Evolutionary conservation across 768 basidiomycete species (phyloP).

Genomic region (Suillus lakei): DNA sequence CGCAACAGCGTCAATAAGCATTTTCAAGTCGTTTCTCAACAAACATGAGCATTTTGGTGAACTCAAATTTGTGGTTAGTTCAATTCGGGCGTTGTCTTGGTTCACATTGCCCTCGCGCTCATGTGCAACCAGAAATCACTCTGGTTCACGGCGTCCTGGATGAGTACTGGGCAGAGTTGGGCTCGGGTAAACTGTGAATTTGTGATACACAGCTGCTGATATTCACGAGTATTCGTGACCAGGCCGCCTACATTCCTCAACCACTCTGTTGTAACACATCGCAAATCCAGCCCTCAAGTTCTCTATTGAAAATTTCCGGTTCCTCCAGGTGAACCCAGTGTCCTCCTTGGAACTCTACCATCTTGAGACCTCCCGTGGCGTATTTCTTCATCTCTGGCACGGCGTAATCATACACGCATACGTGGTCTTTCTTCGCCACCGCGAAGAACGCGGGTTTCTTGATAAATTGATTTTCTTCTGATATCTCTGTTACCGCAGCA

Average conservation of each 20-base stretch:
- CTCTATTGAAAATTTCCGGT: constrained; percentile 38
- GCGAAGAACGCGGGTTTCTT: constrained; percentile 44
- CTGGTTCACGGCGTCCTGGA: not conserved
- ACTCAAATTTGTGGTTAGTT: too few species aligned
- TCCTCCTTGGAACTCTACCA: constrained; percentile 39
- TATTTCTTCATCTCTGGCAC: constrained; percentile 29
- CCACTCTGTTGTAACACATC: constrained; percentile 17
- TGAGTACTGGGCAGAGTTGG: not conserved
- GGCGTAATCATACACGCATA: constrained; percentile 33
- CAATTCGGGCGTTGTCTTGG: not conserved
- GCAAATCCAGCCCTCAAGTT: constrained; percentile 39
- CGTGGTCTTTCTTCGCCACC: constrained; percentile 38
- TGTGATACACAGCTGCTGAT: not conserved
- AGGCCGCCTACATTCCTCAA: not conserved
- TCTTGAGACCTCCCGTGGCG: constrained; percentile 31
- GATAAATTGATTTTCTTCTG: constrained; percentile 32
- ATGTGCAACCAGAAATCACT: not conserved
- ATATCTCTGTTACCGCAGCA: constrained; percentile 18
- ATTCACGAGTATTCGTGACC: not conserved
- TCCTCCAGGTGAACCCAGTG: constrained; percentile 45
- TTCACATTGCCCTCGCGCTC: not conserved
- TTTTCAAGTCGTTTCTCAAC: not conserved
- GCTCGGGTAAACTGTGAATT: not conserved
- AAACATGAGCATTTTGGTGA: not conserved
- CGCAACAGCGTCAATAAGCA: not conserved